Evolutionary conservation across 768 basidiomycete genomes (phyloP), one percentile per base, ranked within the genome.

Genomic region (Naganishia randhawae): DNA sequence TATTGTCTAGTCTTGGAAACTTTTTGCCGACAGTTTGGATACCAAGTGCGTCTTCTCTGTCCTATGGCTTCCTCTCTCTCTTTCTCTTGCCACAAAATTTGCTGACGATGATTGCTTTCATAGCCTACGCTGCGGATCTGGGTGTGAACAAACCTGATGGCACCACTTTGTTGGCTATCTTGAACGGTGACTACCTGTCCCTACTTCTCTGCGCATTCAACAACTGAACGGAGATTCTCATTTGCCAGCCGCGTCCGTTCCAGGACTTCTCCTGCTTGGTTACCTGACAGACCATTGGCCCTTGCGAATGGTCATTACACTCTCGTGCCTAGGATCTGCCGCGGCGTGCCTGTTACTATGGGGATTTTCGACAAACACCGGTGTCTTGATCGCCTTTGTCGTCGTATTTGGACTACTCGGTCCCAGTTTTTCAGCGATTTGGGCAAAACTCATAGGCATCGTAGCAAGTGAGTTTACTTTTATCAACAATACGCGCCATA

Each of bases 1-100:
- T 73, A 3, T 45, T 76, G 53, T 75, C 71, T 10, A 72, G 73
- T 63, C 50, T 76, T 35, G 76, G 76, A 29, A 76, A 75, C 64
- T 76, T 78, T 48, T 65, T 78, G 27, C 77, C 77, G 0, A 69
- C 66, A n/a, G 52, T 78, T 13, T 78, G 73, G 71, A 54, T 77
- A 2, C 77, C 77, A 37, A 55, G 71, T 72, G 33, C 64, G 71
- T 70, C 13, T 3, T 0, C 1, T 52, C n/a, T 27, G 33, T 1
- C 45, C 22, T 22, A 3, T 1, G 27, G 16, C 27, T 16, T 27
- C 22, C 45, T 6, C 17, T 39, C 11, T n/a, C 48, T 63, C 5
- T 27, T 65, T n/a, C n/a, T n/a, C n/a, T n/a, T n/a, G n/a, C n/a
- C n/a, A n/a, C n/a, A n/a, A n/a, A n/a, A 53, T 63, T 37, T 51